These are phyloP conservation scores for Colletotrichum echinochloae DNA, from an alignment of 2,329 filamentous ascomycete species.

Conservation along the genomic window DNA sequence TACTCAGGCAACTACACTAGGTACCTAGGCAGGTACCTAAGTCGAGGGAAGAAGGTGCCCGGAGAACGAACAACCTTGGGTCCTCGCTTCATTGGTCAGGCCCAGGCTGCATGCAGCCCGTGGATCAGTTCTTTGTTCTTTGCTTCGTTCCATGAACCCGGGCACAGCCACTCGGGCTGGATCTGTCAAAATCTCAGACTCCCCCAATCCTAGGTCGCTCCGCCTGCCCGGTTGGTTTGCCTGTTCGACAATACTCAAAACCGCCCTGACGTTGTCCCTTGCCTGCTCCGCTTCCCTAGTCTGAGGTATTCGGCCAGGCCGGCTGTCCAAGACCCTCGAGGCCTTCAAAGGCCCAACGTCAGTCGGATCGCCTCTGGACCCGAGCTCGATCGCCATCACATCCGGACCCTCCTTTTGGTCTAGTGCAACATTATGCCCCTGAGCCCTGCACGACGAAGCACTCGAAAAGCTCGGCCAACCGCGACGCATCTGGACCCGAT, in stretches of 20 bases:
- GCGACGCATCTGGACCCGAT: conserved; percentile 8
- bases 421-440: conserved; percentile 34
- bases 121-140: conserved; percentile 1
- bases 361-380: conserved; percentile 36
- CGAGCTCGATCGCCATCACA: conserved; percentile 33
- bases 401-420: conserved; percentile 24
- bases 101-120: background rate
- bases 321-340: conserved; percentile 29
- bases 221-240: conserved; percentile 4
- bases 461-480: conserved; percentile 26
- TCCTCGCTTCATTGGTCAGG: conserved; percentile 22
- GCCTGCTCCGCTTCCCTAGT: conserved; percentile 10
- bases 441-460: conserved; percentile 18
- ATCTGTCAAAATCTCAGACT: conserved; percentile 11
- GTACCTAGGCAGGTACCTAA: background rate
- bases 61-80: background rate
- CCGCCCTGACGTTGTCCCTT: background rate
- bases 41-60: background rate
- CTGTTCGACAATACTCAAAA: conserved; percentile 7
- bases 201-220: background rate
- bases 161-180: conserved; percentile 22
- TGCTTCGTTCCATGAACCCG: conserved; percentile 24
- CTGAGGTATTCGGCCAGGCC: conserved; percentile 33
- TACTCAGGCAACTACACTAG: no score
- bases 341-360: conserved; percentile 22